A percentile compares a stretch with the other conserved stretches of the same genome.
These are phyloP conservation scores for Neonectria magnoliae DNA, from an alignment of 2,329 filamentous ascomycete genomes.

Conservation along the genomic window DNA sequence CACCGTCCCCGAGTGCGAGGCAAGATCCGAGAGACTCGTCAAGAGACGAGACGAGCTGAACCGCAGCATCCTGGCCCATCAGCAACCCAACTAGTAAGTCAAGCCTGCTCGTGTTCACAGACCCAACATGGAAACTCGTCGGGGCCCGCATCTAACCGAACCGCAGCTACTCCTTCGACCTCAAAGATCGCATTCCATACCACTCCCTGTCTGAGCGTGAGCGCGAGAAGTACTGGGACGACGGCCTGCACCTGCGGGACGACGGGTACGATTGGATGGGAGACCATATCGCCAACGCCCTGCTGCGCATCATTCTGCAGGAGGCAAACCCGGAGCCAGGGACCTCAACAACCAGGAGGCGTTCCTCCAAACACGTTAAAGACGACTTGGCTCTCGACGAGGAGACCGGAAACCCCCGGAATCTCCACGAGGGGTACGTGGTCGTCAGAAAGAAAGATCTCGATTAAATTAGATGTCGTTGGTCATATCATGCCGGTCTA, in stretches of 20 bases:
- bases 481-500: slow-evolving; percentile 29
- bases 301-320: slow-evolving; percentile 59
- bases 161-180: slow-evolving; percentile 67
- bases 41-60: slow-evolving; percentile 60
- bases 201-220: slow-evolving; percentile 58
- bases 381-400: slow-evolving; percentile 55
- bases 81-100: slow-evolving; percentile 62
- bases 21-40: slow-evolving; percentile 43
- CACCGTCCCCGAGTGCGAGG: slow-evolving; percentile 66
- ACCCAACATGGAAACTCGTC: too few species aligned
- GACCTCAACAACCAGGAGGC: slow-evolving; percentile 4
- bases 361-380: slow-evolving; percentile 1
- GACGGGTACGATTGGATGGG: slow-evolving; percentile 72
- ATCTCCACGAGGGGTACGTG: slow-evolving; percentile 63
- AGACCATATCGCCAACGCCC: slow-evolving; percentile 61
- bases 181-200: slow-evolving; percentile 65
- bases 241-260: slow-evolving; percentile 67
- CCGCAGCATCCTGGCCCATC: slow-evolving; percentile 59
- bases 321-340: slow-evolving; percentile 38
- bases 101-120: background rate
- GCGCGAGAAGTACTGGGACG: slow-evolving; percentile 65
- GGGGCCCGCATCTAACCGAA: background rate
- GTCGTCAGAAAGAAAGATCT: slow-evolving; percentile 63
- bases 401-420: slow-evolving; percentile 58
- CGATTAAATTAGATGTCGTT: slow-evolving; percentile 49